These are phyloP conservation scores for Aspergillus sclerotialis DNA, from an alignment of 2,329 filamentous ascomycete species.

Conservation along the genomic window DNA sequence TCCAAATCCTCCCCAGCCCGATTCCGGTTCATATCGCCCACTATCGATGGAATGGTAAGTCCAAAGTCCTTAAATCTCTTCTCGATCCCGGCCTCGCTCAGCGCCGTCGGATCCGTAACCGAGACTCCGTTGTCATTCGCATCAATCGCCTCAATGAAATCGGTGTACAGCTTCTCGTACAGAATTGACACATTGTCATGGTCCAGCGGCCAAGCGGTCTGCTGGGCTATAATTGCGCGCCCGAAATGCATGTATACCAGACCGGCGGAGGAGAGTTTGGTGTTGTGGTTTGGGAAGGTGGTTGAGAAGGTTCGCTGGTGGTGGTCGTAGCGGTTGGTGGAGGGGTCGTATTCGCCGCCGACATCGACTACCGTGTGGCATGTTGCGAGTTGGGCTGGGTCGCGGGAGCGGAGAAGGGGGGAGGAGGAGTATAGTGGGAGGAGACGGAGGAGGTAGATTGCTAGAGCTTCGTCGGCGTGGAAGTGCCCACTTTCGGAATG, in stretches of 20 bases:
- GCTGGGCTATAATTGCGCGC: constrained; percentile 67
- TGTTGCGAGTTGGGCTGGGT: constrained; percentile 65
- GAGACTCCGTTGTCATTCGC: constrained; percentile 96
- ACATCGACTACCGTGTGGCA: constrained; percentile 98
- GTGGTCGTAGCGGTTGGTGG: constrained; percentile 80
- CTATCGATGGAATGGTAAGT: constrained; percentile 77
- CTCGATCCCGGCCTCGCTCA: constrained; percentile 64
- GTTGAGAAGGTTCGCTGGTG: constrained; percentile 88
- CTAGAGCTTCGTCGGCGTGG: constrained; percentile 96
- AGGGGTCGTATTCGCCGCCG: constrained; percentile 83
- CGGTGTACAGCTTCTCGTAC: constrained; percentile 83
- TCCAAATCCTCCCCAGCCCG: constrained; percentile 56
- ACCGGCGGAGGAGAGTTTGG: constrained; percentile 89
- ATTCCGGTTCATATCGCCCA: constrained; percentile 63
- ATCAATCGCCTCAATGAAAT: constrained; percentile 92
- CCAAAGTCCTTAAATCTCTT: constrained; percentile 79
- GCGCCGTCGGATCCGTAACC: constrained; percentile 64
- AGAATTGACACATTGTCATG: constrained; percentile 64
- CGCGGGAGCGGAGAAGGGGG: constrained; percentile 76
- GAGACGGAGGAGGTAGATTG: constrained; percentile 88
- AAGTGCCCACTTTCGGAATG: constrained; percentile 65
- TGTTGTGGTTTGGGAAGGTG: constrained; percentile 74
- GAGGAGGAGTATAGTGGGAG: constrained; percentile 73
- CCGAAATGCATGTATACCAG: constrained; percentile 96
- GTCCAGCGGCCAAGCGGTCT: constrained; percentile 54